Percentiles rank a stretch among this genome's conserved stretches.
Conservation (phyloP, 331 rosid species). For the Telfairia occidentalis region DNA sequence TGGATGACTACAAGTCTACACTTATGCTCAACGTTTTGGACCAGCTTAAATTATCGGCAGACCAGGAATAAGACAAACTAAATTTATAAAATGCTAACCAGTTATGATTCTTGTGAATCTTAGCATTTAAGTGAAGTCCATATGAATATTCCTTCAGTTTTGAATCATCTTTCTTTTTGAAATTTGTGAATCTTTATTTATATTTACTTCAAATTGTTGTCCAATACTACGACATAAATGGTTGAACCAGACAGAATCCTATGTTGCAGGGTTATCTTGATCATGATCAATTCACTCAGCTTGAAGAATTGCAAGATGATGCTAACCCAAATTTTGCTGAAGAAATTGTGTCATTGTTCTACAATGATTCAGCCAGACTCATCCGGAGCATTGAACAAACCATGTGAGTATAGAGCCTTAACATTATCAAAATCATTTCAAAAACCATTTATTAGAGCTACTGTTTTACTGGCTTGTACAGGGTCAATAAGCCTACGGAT, state of each 20-base stretch:
- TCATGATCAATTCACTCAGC: constrained; percentile 58
- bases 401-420: constrained; percentile 31
- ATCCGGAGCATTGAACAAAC: constrained; percentile 51
- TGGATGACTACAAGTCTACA: not conserved
- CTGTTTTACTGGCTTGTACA: constrained; percentile 7
- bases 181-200: not conserved
- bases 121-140: not conserved
- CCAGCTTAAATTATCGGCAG: constrained; percentile 7
- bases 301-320: constrained; percentile 55
- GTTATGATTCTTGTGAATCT: constrained; percentile 1
- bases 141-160: not conserved
- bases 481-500: constrained; percentile 33
- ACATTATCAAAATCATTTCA: not conserved
- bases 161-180: not conserved
- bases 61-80: constrained; percentile 1
- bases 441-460: not conserved
- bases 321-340: constrained; percentile 63
- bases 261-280: constrained; percentile 55
- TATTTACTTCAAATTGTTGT: not conserved
- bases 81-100: not conserved
- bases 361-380: constrained; percentile 47
- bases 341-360: constrained; percentile 63
- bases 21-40: not conserved
- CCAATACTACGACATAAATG: not conserved
- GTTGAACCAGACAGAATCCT: constrained; percentile 2